Evolutionary conservation across 2,329 filamentous ascomycete genomes (phyloP), one percentile per base, ranked within the genome.

Genomic region (Aschersonia sp.): DNA sequence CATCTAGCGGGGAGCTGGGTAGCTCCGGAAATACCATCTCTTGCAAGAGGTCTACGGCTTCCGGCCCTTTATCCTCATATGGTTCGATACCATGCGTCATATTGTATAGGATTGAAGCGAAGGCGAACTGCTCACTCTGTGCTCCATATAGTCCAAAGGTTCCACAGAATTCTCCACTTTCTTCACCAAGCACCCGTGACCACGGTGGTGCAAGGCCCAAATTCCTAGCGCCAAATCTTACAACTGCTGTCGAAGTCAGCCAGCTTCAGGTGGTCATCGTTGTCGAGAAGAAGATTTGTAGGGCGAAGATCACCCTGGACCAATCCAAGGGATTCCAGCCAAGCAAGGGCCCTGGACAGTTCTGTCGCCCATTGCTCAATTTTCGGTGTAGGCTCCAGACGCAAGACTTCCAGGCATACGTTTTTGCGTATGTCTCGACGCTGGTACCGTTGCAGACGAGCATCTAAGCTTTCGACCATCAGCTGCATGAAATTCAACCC

Each of bases 11-110:
- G 44, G 44, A 45, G 31, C 22, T 33, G 14, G 44, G 30, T 11
- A 45, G 33, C 10, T 37, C 44, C 31, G 44, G 44, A 37, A 45
- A 39, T 2, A 45, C n/a, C 44, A 31, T 31, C 30, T 41, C 31
- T 29, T 30, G 35, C 12, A 5, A 46, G 10, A 46, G 44, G 5
- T 42, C 11, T n/a, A 46, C 5, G 42, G 37, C 22, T 31, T 46
- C 35, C 7, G 44, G 5, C 6, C 44, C 44, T 45, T 45, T 45
- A 39, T 45, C 32, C 44, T 46, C 44, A 35, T 41, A 46, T 31
- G 44, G 44, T 41, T 46, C 44, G 44, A 46, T 10, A 42, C 44
- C 44, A 42, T 14, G 44, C 44, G 44, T 46, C 44, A 46, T 30
- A n/a, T 46, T 46, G 44, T 41, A 41, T 9, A 46, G 37, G 44